These are phyloP conservation scores for Lotmaria passim DNA, from an alignment of 208 protist genomes.

Conservation along the genomic window DNA sequence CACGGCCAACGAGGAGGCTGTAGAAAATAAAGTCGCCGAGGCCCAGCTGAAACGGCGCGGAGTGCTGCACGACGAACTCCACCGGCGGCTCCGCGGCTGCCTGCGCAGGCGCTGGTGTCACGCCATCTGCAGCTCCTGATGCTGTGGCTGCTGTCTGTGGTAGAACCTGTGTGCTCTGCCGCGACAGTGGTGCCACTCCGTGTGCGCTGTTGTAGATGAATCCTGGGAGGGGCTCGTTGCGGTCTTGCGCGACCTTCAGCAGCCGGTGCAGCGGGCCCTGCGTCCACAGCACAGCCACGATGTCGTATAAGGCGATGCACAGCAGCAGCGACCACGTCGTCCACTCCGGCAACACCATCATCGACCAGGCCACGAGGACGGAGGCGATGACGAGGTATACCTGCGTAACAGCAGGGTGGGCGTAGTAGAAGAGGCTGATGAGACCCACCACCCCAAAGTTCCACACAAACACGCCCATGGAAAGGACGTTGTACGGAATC, in stretches of 20 bases:
- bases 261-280: slow-evolving; percentile 79
- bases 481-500: slow-evolving; percentile 78
- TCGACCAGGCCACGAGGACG: slow-evolving; percentile 69
- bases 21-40: slow-evolving; percentile 93
- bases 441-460: slow-evolving; percentile 83
- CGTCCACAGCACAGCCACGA: slow-evolving; percentile 82
- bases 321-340: slow-evolving; percentile 85
- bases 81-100: slow-evolving; percentile 4
- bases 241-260: slow-evolving; percentile 57
- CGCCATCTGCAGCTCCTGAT: neutral
- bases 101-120: neutral
- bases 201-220: slow-evolving; percentile 79
- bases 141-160: slow-evolving; percentile 1
- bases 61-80: slow-evolving; percentile 5
- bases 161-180: neutral
- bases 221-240: slow-evolving; percentile 79
- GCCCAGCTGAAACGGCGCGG: slow-evolving; percentile 73
- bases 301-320: slow-evolving; percentile 82
- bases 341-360: slow-evolving; percentile 83
- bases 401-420: slow-evolving; percentile 76
- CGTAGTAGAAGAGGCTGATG: slow-evolving; percentile 83
- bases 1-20: slow-evolving; percentile 72
- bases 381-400: slow-evolving; percentile 77
- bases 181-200: slow-evolving; percentile 5
- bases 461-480: slow-evolving; percentile 68